Conservation (phyloP, 345 rosid genomes). For the Gossypium sturtianum region DNA sequence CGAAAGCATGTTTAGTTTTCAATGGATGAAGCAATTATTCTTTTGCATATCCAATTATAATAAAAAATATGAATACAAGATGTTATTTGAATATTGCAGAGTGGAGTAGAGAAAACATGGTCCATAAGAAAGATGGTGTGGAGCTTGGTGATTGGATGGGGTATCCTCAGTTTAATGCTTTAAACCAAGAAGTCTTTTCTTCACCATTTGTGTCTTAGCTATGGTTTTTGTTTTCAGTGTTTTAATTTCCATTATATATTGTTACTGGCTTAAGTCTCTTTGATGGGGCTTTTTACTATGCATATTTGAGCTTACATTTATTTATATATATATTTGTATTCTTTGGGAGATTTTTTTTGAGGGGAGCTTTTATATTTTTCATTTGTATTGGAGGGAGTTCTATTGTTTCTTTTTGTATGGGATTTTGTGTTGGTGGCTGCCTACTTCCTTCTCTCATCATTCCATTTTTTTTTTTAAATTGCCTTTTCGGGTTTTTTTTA, state of each 20-base stretch:
- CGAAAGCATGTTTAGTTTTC: too few relatives aligned
- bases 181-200: slow-evolving; percentile 17
- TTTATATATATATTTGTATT: slow-evolving; percentile 16
- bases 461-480: background rate
- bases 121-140: slow-evolving; percentile 24
- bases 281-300: slow-evolving; percentile 6
- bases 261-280: slow-evolving; percentile 13
- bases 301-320: slow-evolving; percentile 15
- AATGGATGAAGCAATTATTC: too few relatives aligned
- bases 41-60: too few relatives aligned
- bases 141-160: slow-evolving; percentile 33
- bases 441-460: slow-evolving; percentile 2
- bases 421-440: slow-evolving; percentile 8
- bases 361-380: slow-evolving; percentile 23
- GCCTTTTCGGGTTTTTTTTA: background rate
- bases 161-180: slow-evolving; percentile 25
- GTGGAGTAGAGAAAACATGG: slow-evolving; percentile 37
- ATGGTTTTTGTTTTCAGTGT: background rate
- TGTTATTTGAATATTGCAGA: slow-evolving; percentile 31
- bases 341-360: slow-evolving; percentile 33
- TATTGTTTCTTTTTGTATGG: slow-evolving; percentile 5
- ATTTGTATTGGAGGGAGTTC: slow-evolving; percentile 6
- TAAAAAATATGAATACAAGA: too few relatives aligned
- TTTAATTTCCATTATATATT: background rate
- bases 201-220: background rate